Evolutionary conservation across 805 yeast genomes (phyloP).

Genomic region (Monosporozyma aquatica): DNA sequence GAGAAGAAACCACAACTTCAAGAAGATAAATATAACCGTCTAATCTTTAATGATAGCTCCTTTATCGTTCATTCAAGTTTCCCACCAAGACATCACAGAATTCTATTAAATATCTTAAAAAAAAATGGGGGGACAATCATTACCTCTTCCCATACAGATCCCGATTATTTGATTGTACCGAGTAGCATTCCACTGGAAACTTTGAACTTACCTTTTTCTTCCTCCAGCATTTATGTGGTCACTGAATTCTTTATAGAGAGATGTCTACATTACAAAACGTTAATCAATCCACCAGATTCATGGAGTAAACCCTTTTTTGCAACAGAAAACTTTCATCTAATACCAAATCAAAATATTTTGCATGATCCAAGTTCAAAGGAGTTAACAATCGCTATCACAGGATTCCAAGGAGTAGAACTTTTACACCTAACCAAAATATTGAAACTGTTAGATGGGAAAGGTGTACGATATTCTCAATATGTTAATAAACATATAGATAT

Average conservation of each 20-base stretch:
- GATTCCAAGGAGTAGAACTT: conserved; percentile 69
- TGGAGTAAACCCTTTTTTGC: conserved; percentile 53
- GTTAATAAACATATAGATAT: conserved; percentile 27
- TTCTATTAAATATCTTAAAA: conserved; percentile 18
- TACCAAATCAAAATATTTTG: conserved; percentile 19
- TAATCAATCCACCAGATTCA: conserved; percentile 37
- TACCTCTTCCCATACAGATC: neutral
- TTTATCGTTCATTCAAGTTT: conserved; percentile 15
- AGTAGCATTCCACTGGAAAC: conserved; percentile 14
- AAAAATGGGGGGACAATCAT: conserved; percentile 19
- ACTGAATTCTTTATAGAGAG: conserved; percentile 83
- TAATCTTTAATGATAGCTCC: conserved; percentile 10
- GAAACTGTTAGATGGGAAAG: conserved; percentile 36
- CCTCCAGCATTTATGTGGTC: conserved; percentile 28
- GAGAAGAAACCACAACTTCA: too few species aligned
- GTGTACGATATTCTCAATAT: conserved; percentile 19
- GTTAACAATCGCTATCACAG: conserved; percentile 45
- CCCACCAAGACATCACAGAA: conserved; percentile 12
- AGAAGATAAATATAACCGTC: too few species aligned
- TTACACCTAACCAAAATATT: conserved; percentile 62
- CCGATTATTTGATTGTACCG: conserved; percentile 15
- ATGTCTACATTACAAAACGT: conserved; percentile 46
- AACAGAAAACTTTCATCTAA: conserved; percentile 20
- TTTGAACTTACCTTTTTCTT: conserved; percentile 2
- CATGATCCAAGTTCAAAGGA: conserved; percentile 11